Evolutionary conservation across 1,139 yeast genomes (phyloP), one percentile per base, ranked within the genome.

Genomic region (Yamadazyma trypodendri): DNA sequence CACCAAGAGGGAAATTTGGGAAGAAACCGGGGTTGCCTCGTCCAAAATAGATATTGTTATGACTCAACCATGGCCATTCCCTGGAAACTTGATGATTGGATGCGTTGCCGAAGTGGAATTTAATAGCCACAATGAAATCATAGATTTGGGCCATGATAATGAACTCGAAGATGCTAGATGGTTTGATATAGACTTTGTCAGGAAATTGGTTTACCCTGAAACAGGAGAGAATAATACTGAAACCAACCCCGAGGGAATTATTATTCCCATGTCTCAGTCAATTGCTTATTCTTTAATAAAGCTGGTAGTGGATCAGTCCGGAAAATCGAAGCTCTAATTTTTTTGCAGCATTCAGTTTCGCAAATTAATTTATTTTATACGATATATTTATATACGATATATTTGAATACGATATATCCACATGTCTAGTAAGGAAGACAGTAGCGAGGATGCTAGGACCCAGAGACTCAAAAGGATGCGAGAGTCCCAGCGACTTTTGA

Each of bases 41-140:
- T 68, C 75, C 27, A 65, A 70, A 31, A 83, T 89, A 24, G 60
- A 68, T 36, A 72, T 89, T 36, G 65, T 82, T 22, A 70, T 79
- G 55, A 77, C 92, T 7, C 97, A 89, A 60, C 96, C 97, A 6
- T 89, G 97, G 97, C 98, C 97, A 17, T 90, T 81, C 62, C 97
- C 97, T 1, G 88, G 88, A 0, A 89, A 85, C 56, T 63, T 92
- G 52, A 90, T 90, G 97, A 75, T 92, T 50, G 97, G 97, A 9
- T 89, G 97, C 59, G 59, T 89, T 40, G 96, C 87, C 0, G 70
- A 73, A 27, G 84, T 82, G 2, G 85, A 82, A 8, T 79, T 78
- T 52, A 72, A 81, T 47, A 84, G 82, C 0, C 58, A 48, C 11
- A 73, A 79, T 51, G 88, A 81, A 51, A 51, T 55, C 6, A 83